Percentiles rank a stretch among this genome's conserved stretches.
phyloP scores from a whole-genome alignment of 176 grass and related monocot species.

The Triticum dicoccoides region DNA sequence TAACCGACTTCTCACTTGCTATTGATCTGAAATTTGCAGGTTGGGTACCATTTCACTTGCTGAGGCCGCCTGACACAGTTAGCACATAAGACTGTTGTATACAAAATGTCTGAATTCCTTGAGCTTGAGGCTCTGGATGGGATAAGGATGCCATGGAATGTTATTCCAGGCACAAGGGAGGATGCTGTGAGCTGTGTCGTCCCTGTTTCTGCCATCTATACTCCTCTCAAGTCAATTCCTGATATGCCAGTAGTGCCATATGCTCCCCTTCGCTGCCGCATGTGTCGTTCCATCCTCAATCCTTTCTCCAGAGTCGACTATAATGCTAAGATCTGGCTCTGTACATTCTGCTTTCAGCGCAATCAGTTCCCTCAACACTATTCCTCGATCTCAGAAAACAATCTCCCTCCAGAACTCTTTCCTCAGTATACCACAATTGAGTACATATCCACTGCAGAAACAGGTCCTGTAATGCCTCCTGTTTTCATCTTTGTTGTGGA shows the following conservation, averaged over 20 bases:
- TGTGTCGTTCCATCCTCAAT: constrained; percentile 82
- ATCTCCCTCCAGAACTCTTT: constrained; percentile 67
- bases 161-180: constrained; percentile 74
- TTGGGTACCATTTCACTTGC: neutral
- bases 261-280: constrained; percentile 75
- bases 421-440: constrained; percentile 79
- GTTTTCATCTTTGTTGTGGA: constrained; percentile 95
- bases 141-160: constrained; percentile 93
- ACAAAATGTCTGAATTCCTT: constrained; percentile 78
- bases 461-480: constrained; percentile 48
- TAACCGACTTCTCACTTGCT: neutral
- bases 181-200: constrained; percentile 60
- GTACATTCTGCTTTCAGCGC: constrained; percentile 71
- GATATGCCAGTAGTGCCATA: constrained; percentile 68
- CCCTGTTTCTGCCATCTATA: constrained; percentile 80
- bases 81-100: neutral
- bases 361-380: constrained; percentile 71
- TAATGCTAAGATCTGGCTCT: constrained; percentile 54
- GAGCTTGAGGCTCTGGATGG: constrained; percentile 78
- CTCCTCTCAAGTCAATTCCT: constrained; percentile 62
- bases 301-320: constrained; percentile 86
- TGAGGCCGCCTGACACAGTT: constrained; percentile 17
- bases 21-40: constrained; percentile 31
- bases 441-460: constrained; percentile 60
- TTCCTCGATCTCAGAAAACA: constrained; percentile 57